These are phyloP conservation scores for Polyporus arcularius DNA, from an alignment of 768 basidiomycete genomes.

Conservation along the genomic window DNA sequence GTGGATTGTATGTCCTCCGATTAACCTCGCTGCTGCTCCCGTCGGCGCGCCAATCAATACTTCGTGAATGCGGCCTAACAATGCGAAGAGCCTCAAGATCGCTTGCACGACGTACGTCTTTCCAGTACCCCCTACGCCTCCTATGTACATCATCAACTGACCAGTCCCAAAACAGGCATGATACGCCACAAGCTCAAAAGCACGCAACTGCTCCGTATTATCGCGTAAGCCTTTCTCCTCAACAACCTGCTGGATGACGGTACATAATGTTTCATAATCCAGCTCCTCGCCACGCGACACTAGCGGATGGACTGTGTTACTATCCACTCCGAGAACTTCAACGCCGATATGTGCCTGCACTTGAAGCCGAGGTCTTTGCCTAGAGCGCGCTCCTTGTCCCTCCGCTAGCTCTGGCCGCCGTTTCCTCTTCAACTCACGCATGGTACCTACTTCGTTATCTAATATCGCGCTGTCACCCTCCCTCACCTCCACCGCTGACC, in stretches of 20 bases:
- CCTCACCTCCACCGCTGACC: no score
- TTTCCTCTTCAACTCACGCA: no score
- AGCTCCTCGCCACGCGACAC: no score
- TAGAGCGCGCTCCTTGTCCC: no score
- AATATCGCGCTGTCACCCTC: no score
- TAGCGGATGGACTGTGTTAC: no score
- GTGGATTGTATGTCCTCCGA: slow-evolving; percentile 33
- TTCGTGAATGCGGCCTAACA: slow-evolving; percentile 1
- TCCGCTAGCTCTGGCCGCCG: no score
- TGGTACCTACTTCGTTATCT: no score
- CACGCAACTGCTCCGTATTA: slow-evolving; percentile 17
- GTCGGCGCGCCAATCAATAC: slow-evolving; percentile 30
- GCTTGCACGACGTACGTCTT: slow-evolving; percentile 32
- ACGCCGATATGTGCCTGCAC: no score
- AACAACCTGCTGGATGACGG: neutral
- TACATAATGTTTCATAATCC: no score
- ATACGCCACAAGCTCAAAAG: slow-evolving; percentile 14
- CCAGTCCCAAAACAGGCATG: neutral
- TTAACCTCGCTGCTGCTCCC: slow-evolving; percentile 30
- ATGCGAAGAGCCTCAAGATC: slow-evolving; percentile 21
- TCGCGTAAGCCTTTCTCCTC: neutral
- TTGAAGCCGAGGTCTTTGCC: no score
- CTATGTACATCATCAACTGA: slow-evolving; percentile 30
- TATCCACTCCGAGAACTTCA: no score
- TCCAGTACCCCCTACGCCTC: slow-evolving; percentile 32